Conservation (phyloP, 139 green algal genomes). For the Chlorella sp. region DNA sequence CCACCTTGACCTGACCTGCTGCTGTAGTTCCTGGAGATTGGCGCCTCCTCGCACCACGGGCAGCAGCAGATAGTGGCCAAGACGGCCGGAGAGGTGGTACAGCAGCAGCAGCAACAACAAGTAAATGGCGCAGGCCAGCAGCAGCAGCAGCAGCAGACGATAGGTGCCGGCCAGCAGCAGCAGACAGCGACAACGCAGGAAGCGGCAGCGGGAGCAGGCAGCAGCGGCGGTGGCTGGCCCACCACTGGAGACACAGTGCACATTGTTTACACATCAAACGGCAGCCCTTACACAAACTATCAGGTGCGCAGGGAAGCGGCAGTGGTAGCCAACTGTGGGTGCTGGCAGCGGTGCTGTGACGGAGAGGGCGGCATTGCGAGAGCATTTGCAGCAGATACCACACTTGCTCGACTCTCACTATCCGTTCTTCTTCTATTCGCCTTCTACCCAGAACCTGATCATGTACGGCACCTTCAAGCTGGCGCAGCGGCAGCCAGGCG, state of each 20-base stretch:
- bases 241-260: slow-evolving; percentile 78
- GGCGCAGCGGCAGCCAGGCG: slow-evolving; percentile 72
- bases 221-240: neutral
- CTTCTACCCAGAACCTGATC: slow-evolving; percentile 26
- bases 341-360: neutral
- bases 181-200: neutral
- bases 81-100: neutral
- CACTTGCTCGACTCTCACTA: too few species aligned
- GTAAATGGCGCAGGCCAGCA: neutral
- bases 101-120: neutral
- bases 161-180: neutral
- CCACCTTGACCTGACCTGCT: neutral
- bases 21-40: slow-evolving; percentile 40
- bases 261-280: slow-evolving; percentile 85
- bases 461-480: slow-evolving; percentile 87
- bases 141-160: neutral
- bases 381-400: too few species aligned
- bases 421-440: neutral
- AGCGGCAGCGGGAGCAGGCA: neutral
- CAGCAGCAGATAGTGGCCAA: neutral
- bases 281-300: slow-evolving; percentile 68
- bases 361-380: too few species aligned
- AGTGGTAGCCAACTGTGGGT: neutral
- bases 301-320: slow-evolving; percentile 10
- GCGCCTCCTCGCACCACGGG: slow-evolving; percentile 21